phyloP scores from a whole-genome alignment of 1,284 basidiomycete genomes.

The Puccinia novopanici region DNA sequence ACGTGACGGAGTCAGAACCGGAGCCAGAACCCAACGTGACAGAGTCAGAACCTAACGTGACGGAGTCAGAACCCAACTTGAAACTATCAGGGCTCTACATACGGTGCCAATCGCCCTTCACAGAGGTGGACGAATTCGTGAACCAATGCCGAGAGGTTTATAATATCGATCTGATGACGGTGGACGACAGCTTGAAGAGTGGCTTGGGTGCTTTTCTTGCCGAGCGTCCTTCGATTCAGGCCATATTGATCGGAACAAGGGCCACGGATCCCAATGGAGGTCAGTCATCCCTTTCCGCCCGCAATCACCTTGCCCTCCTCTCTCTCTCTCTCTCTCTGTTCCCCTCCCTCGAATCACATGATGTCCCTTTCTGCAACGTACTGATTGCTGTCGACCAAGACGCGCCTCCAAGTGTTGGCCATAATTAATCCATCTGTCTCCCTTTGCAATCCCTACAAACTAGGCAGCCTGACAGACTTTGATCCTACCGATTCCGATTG shows the following conservation, averaged over 20 bases:
- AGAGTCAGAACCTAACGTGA: too few species aligned
- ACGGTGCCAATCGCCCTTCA: constrained; percentile 83
- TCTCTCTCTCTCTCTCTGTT: not conserved
- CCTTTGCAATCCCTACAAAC: not conserved
- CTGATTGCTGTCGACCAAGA: constrained; percentile 4
- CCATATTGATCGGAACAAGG: constrained; percentile 85
- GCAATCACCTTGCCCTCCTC: not conserved
- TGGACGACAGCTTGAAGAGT: constrained; percentile 77
- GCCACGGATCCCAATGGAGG: constrained; percentile 85
- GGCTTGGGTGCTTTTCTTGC: constrained; percentile 76
- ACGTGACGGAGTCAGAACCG: too few species aligned
- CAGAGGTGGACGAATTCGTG: constrained; percentile 81
- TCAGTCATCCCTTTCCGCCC: constrained; percentile 5
- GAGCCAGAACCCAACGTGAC: too few species aligned
- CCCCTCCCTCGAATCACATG: too few species aligned
- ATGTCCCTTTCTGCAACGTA: not conserved
- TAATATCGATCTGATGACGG: constrained; percentile 74
- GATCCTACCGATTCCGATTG: constrained; percentile 82
- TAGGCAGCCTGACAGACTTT: constrained; percentile 67
- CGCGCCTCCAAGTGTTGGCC: constrained; percentile 15
- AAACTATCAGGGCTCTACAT: constrained; percentile 82
- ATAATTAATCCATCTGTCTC: constrained; percentile 6
- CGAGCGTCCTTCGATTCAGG: constrained; percentile 63
- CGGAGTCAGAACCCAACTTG: too few species aligned
- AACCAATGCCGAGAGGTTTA: constrained; percentile 69